Base-by-base conservation (phyloP, 148 eudicot genomes). In the Nepenthes mirabilis region DNA sequence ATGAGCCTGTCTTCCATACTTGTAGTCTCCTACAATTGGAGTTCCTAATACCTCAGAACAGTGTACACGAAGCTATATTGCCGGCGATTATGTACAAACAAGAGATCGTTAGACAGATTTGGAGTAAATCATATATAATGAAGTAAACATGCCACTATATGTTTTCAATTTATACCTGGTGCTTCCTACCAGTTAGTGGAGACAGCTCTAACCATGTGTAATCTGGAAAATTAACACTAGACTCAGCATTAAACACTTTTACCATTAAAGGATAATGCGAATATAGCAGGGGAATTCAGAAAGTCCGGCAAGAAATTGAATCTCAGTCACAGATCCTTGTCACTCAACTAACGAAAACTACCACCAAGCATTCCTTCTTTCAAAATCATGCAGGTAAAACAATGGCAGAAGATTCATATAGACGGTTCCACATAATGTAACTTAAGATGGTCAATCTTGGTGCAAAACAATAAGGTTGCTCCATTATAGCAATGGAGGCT, bases 1-100 rank as follows among this genome's bases (percentile, higher is more conserved):
- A 72, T 93, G 96, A 79, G 96, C 96, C 72, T 80, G 90, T 88
- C 96, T 79, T 6, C 96, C 99, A 14, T 93, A 93, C 70, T 93
- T 93, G 85, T 79, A 93, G 76, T 93, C 99, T 68, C 99, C 99
- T 12, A 93, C 85, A 32, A 93, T 93, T 10, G 99, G 99, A 37
- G 96, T 93, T 63, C 96, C 81, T 61, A 93, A 70, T 12, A 93
- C 96, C 74, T 88, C 96, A 1, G 99, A 95, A 73, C 96, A 93
- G 65, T 93, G 99, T 43, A 93, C 96, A 13, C 99, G 89, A 51
- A 93, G 87, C 96, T 90, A 74, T 66, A 71, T 58, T 62, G 61
- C 33, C 36, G n/a, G 55, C n/a, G 36, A 52, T 50, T 36, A 62
- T 12, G 59, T 9, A 56, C 13, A 58, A 47, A 33, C 11, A 62